Percentiles rank a stretch among this genome's conserved stretches.
phyloP scores from a whole-genome alignment of 2,329 filamentous ascomycete genomes.

The Aspergillus sp. region DNA sequence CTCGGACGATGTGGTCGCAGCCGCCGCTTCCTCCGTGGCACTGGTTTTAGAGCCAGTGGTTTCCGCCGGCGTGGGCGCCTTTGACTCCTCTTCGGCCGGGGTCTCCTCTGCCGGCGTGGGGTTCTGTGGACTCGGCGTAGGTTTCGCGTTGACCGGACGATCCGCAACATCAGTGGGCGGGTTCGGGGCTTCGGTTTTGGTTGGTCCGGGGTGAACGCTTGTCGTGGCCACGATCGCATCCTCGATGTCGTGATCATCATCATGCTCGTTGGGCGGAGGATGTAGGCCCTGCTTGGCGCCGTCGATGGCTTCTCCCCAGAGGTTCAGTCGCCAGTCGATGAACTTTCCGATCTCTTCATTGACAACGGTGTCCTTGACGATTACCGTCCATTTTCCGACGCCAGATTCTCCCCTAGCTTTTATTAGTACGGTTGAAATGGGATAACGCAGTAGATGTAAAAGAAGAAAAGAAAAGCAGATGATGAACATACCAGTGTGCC shows the following conservation, averaged over 20 bases:
- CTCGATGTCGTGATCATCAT: slow-evolving; percentile 77
- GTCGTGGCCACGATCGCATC: slow-evolving; percentile 65
- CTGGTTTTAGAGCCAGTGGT: slow-evolving; percentile 31
- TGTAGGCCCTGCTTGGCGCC: slow-evolving; percentile 68
- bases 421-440: slow-evolving; percentile 18
- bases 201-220: slow-evolving; percentile 50
- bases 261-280: slow-evolving; percentile 78
- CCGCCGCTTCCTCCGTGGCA: slow-evolving; percentile 29
- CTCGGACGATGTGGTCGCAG: slow-evolving; percentile 40
- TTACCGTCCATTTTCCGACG: slow-evolving; percentile 83
- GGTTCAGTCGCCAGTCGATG: slow-evolving; percentile 86
- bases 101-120: slow-evolving; percentile 16
- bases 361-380: slow-evolving; percentile 79
- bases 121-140: slow-evolving; percentile 35
- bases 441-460: too few relatives aligned
- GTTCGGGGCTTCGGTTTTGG: slow-evolving; percentile 45
- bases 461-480: background rate
- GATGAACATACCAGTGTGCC: slow-evolving; percentile 74
- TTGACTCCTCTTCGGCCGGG: slow-evolving; percentile 21
- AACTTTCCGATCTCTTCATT: slow-evolving; percentile 79
- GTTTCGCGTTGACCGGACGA: slow-evolving; percentile 63
- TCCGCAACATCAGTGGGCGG: slow-evolving; percentile 64
- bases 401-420: slow-evolving; percentile 76
- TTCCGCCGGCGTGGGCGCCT: slow-evolving; percentile 21
- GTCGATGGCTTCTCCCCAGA: slow-evolving; percentile 90